phyloP scores from a whole-genome alignment of 1,284 basidiomycete species.

The Pholiota adiposa region DNA sequence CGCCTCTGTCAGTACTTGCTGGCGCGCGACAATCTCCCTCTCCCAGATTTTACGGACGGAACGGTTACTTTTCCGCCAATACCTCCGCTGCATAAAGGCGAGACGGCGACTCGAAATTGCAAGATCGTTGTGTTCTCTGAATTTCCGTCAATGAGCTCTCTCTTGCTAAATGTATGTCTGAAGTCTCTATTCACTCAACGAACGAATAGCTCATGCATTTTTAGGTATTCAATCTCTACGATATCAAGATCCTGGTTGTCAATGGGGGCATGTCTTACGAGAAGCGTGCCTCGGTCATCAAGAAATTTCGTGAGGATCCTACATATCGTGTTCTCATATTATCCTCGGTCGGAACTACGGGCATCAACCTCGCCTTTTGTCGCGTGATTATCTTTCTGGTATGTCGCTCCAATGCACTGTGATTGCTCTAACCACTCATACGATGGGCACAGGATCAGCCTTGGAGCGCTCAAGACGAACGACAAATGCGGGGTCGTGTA shows the following conservation, averaged over 20 bases:
- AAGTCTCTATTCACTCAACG: too few species aligned
- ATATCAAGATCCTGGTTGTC: background rate
- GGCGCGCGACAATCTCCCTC: conserved; percentile 20
- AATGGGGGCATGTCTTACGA: conserved; percentile 1
- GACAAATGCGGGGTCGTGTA: background rate
- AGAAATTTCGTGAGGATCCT: background rate
- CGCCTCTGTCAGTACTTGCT: conserved; percentile 24
- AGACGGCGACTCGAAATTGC: background rate
- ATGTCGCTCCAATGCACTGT: too few species aligned
- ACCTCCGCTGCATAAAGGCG: background rate
- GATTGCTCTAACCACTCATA: too few species aligned
- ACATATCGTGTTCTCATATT: conserved; percentile 1
- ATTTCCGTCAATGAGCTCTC: conserved; percentile 23
- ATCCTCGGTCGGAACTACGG: conserved; percentile 3
- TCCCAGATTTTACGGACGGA: conserved; percentile 22
- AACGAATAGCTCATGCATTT: background rate
- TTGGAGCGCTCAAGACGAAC: background rate
- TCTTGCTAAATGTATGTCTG: conserved; percentile 31
- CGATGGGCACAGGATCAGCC: background rate
- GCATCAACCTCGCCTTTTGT: conserved; percentile 8
- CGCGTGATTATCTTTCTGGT: background rate
- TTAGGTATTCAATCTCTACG: conserved; percentile 25
- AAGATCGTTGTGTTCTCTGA: conserved; percentile 27
- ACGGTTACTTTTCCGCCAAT: conserved; percentile 13
- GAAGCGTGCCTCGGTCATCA: background rate